Evolutionary conservation across 352 stramenopile genomes (phyloP), one percentile per base, ranked within the genome.

Genomic region (Pythium dissotocum): DNA sequence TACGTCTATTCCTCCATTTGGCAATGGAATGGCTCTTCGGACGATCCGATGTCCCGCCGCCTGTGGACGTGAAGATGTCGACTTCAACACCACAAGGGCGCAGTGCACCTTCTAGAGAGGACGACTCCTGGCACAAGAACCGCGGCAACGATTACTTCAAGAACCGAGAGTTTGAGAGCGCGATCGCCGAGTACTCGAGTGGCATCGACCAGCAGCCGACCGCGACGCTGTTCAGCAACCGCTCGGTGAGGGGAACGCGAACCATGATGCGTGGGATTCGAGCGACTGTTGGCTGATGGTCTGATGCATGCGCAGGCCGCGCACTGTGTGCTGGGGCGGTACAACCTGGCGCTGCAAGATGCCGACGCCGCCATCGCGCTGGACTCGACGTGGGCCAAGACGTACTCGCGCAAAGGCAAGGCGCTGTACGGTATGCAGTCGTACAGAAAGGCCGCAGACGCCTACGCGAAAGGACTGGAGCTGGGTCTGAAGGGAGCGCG

Each of bases 171-270:
- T 94, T 77, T 59, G 74, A 77, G 30, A 75, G 53, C 9, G 86
- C 86, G 0, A 72, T 82, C 32, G 64, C 36, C 59, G 84, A 93
- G 68, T 94, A 93, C 67, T 85, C 86, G 24, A 40, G 76, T 0
- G 86, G 86, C 16, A 84, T 94, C 49, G 80, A 70, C 6, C 65
- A 68, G 14, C 62, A 73, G 32, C 75, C 86, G 21, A 87, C 82
- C 0, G 84, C 86, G 7, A 94, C 86, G 51, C 70, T 94, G 28
- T 80, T 83, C 65, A 94, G 86, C 73, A 94, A 94, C 63, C 83
- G 86, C 33, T 94, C 86, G 30, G 77, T 82, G 49, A 13, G 63
- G 33, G 21, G 21, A 24, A 24, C 8, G 24, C 10, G 9, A 4
- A 6, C 10, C n/a, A 13, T 36, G 49, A 24, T 5, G n/a, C 1